These are phyloP conservation scores for Serpula lacrymans DNA, from an alignment of 768 basidiomycete genomes.

Conservation along the genomic window DNA sequence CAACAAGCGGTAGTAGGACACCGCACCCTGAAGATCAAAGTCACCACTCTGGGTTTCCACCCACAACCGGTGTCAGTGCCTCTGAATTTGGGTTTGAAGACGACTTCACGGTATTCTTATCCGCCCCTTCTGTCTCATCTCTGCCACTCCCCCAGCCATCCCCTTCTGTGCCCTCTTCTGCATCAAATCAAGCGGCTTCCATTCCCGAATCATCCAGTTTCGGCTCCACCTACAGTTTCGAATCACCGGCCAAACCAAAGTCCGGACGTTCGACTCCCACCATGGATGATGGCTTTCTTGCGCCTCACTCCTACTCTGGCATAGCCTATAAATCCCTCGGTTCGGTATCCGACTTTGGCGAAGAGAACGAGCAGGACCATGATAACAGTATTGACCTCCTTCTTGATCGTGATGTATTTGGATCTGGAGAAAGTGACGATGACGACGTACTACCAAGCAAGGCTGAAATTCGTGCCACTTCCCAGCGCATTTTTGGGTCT, in stretches of 20 bases:
- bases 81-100: conserved; percentile 56
- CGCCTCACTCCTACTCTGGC: conserved; percentile 14
- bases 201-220: conserved; percentile 16
- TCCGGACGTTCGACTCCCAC: conserved; percentile 24
- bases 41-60: conserved; percentile 17
- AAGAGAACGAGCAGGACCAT: conserved; percentile 27
- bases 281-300: conserved; percentile 16
- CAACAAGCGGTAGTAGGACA: conserved; percentile 23
- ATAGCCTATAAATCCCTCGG: conserved; percentile 50
- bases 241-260: conserved; percentile 8
- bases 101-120: conserved; percentile 75
- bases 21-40: conserved; percentile 18
- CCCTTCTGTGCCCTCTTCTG: too few species aligned
- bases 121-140: conserved; percentile 39
- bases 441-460: conserved; percentile 43
- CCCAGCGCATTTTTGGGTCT: conserved; percentile 48
- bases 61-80: conserved; percentile 26
- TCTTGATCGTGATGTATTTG: too few species aligned
- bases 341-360: conserved; percentile 58
- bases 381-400: too few species aligned
- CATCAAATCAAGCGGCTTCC: conserved; percentile 3
- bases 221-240: conserved; percentile 26
- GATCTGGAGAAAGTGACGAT: too few species aligned
- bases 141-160: neutral
- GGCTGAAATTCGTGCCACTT: conserved; percentile 47